These are phyloP conservation scores for Calonectria hawksworthii DNA, from an alignment of 2,329 filamentous ascomycete genomes.

Conservation along the genomic window DNA sequence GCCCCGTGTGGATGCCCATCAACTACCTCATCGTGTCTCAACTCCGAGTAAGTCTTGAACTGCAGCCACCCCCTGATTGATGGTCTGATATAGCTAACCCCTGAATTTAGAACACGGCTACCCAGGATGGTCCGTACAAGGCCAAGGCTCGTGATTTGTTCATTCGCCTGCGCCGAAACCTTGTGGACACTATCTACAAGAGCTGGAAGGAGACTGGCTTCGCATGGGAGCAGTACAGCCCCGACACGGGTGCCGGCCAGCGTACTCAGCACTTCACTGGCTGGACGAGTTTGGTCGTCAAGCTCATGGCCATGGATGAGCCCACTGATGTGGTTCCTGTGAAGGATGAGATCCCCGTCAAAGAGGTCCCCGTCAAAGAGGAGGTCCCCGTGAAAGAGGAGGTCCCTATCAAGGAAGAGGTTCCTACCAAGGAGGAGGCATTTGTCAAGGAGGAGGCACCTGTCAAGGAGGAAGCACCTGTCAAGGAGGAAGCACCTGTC, in stretches of 20 bases:
- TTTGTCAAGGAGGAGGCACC: neutral
- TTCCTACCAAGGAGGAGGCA: neutral
- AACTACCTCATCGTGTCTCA: constrained; percentile 90
- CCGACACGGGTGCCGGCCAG: constrained; percentile 93
- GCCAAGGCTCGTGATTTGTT: constrained; percentile 81
- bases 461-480: neutral
- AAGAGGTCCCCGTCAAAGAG: neutral
- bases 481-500: neutral
- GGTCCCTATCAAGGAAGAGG: neutral
- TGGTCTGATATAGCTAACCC: constrained; percentile 28
- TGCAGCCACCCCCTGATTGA: neutral
- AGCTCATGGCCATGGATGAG: constrained; percentile 96
- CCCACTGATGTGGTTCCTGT: constrained; percentile 54
- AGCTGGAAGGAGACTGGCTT: constrained; percentile 94
- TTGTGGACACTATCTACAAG: constrained; percentile 90
- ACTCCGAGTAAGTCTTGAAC: constrained; percentile 75
- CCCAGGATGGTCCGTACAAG: constrained; percentile 76
- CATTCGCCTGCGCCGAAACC: constrained; percentile 80
- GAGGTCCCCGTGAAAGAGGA: neutral
- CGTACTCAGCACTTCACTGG: constrained; percentile 98
- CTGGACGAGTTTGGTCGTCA: constrained; percentile 98
- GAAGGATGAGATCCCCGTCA: constrained; percentile 57
- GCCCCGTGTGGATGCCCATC: constrained; percentile 95
- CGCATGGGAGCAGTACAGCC: constrained; percentile 98
- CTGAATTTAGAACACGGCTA: constrained; percentile 71